Evolutionary conservation across 2,329 filamentous ascomycete species (phyloP).

Genomic region (Hymenoscyphus scutula): DNA sequence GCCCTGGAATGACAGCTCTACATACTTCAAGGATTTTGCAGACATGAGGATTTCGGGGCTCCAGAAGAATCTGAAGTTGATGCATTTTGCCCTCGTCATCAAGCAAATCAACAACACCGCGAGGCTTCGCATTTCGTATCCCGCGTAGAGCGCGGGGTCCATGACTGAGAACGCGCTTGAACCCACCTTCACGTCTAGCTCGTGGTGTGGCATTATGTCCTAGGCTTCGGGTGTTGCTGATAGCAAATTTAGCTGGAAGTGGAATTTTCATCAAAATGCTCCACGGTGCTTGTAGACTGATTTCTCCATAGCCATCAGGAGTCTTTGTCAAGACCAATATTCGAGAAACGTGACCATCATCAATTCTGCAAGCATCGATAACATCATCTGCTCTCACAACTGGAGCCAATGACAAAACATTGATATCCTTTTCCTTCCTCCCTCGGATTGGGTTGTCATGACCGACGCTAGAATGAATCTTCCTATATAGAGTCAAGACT

Average conservation of each 20-base stretch:
- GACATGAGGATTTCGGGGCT: constrained; percentile 63
- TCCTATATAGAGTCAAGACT: constrained; percentile 60
- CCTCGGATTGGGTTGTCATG: constrained; percentile 14
- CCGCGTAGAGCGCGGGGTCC: constrained; percentile 40
- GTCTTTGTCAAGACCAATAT: constrained; percentile 69
- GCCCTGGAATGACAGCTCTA: constrained; percentile 60
- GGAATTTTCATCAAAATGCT: constrained; percentile 65
- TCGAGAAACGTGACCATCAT: constrained; percentile 64
- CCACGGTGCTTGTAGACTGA: constrained; percentile 76
- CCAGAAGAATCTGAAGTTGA: constrained; percentile 64
- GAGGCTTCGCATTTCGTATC: constrained; percentile 56
- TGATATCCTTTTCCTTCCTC: constrained; percentile 37
- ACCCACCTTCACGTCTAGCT: constrained; percentile 51
- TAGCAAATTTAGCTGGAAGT: constrained; percentile 55
- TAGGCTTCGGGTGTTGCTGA: constrained; percentile 59
- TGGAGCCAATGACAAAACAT: constrained; percentile 30
- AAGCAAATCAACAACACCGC: constrained; percentile 63
- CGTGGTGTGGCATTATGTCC: constrained; percentile 53
- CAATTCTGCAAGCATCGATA: constrained; percentile 69
- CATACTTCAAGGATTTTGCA: constrained; percentile 59
- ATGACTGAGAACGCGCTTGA: constrained; percentile 44
- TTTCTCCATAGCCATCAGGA: constrained; percentile 59
- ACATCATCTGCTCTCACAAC: constrained; percentile 58
- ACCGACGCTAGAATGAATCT: constrained; percentile 28
- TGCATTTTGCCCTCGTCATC: constrained; percentile 63